Evolutionary conservation across 345 rosid genomes (phyloP), one percentile per base, ranked within the genome.

Genomic region (Populus tremula): DNA sequence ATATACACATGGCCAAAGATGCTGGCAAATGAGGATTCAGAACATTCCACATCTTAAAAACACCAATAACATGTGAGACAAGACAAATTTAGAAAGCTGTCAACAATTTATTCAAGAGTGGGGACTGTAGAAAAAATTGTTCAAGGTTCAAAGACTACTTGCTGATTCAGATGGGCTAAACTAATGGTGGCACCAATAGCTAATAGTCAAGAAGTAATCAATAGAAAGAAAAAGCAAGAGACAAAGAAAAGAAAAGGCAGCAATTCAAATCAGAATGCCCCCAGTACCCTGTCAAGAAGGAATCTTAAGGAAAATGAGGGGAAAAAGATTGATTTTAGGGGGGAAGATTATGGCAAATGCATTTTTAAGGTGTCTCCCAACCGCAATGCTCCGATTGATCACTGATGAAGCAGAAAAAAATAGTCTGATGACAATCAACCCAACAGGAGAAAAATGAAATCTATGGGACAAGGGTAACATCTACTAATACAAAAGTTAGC

Each of bases 41-140:
- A 65, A 29, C 8, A 50, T 49, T 47, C 39, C 73, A 49, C 39
- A 53, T 31, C 47, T 76, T 65, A 53, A 76, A 68, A 39, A 45
- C 7, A 74, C 5, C 76, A 61, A 39, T 74, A 39, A 41, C 39
- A 61, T 20, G 49, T 56, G 67, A 71, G 61, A 35, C 2, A 12
- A 23, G 50, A 38, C 25, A 56, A 8, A 72, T 65, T 25, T 23
- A n/a, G 8, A 63, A 63, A n/a, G 38, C 27, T 18, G 38, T 27
- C 56, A 10, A 17, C 76, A 64, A 45, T 4, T 2, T 13, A 43
- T 63, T 64, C 77, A 36, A 74, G 56, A n/a, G 21, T 29, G 5
- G 31, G 29, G 59, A 56, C 23, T 3, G 29, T 23, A 59, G 29
- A 59, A 59, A 3, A 59, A 59, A 23, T 1, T 25, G 6, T 59